phyloP scores from a whole-genome alignment of 306 rosid genomes.

The Corylus heterophylla region DNA sequence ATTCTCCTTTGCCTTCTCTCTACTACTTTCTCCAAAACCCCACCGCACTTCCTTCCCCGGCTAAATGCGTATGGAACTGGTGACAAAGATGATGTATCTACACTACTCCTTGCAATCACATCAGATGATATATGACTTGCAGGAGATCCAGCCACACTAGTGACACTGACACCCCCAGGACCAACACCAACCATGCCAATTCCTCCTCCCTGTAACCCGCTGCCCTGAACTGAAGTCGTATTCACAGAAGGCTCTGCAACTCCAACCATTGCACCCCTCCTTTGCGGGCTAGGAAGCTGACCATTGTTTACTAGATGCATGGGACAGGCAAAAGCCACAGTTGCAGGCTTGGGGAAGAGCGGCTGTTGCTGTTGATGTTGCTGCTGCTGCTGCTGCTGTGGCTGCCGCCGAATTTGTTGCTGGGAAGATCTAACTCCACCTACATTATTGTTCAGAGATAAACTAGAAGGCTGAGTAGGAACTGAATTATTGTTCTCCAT shows the following conservation, averaged over 20 bases:
- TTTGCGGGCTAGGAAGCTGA: slow-evolving; percentile 49
- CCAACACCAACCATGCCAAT: slow-evolving; percentile 55
- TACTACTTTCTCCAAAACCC: slow-evolving; percentile 71
- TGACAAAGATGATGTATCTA: slow-evolving; percentile 44
- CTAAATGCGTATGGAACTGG: slow-evolving; percentile 71
- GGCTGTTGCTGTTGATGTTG: slow-evolving; percentile 51
- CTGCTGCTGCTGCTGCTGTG: slow-evolving; percentile 45
- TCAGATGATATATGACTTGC: slow-evolving; percentile 60
- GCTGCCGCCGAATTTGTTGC: slow-evolving; percentile 44
- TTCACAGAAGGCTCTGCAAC: slow-evolving; percentile 53
- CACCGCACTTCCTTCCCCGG: slow-evolving; percentile 63
- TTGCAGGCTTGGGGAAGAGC: slow-evolving; percentile 70
- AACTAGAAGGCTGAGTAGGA: slow-evolving; percentile 45
- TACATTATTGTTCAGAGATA: slow-evolving; percentile 33
- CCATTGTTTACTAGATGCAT: slow-evolving; percentile 51
- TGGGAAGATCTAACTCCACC: slow-evolving; percentile 46
- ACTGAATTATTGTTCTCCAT: slow-evolving; percentile 42
- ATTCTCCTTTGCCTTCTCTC: slow-evolving; percentile 96
- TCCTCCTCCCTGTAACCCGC: slow-evolving; percentile 32
- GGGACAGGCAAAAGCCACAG: slow-evolving; percentile 58
- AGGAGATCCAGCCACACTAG: slow-evolving; percentile 50
- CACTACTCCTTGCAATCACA: slow-evolving; percentile 34
- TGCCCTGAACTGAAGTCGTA: slow-evolving; percentile 42
- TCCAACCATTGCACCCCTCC: slow-evolving; percentile 47
- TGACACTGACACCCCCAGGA: slow-evolving; percentile 36